Conservation (phyloP, 2,329 filamentous ascomycete genomes). For the Leptographium radiaticola region DNA sequence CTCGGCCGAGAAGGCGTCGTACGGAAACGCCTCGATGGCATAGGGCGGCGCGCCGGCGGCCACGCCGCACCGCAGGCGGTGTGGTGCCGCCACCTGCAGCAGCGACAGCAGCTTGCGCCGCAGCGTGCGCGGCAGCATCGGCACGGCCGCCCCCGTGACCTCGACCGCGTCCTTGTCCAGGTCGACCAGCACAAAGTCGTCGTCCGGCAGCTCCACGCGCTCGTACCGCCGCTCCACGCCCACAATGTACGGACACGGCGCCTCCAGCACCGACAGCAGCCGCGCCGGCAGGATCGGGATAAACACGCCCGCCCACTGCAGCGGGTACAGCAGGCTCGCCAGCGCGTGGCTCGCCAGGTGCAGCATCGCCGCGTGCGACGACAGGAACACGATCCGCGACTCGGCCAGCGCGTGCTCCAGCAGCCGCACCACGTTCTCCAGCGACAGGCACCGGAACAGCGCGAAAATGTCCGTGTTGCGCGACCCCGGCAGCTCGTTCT, state of each 20-base stretch:
- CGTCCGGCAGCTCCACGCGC: constrained; percentile 72
- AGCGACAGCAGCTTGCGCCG: constrained; percentile 80
- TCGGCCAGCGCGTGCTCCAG: constrained; percentile 91
- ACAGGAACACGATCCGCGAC: constrained; percentile 89
- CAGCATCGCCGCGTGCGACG: constrained; percentile 91
- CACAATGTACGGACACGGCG: constrained; percentile 92
- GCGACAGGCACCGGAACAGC: constrained; percentile 76
- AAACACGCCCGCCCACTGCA: constrained; percentile 89
- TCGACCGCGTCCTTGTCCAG: constrained; percentile 85
- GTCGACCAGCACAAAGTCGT: constrained; percentile 92
- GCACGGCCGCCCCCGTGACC: constrained; percentile 58
- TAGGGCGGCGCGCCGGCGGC: constrained; percentile 82
- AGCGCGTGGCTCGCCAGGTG: constrained; percentile 86
- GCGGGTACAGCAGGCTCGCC: constrained; percentile 70
- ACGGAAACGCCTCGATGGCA: constrained; percentile 83
- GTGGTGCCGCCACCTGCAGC: constrained; percentile 79
- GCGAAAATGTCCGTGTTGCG: constrained; percentile 87
- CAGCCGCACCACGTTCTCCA: constrained; percentile 82
- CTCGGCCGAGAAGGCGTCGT: constrained; percentile 81
- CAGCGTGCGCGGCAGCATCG: constrained; percentile 73
- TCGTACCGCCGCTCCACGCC: constrained; percentile 91
- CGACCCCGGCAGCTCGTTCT: constrained; percentile 85
- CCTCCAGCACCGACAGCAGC: constrained; percentile 79
- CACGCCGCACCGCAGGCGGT: constrained; percentile 78
- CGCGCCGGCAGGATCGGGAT: constrained; percentile 84